phyloP scores from a whole-genome alignment of 331 rosid species.

The Malus hybrid region DNA sequence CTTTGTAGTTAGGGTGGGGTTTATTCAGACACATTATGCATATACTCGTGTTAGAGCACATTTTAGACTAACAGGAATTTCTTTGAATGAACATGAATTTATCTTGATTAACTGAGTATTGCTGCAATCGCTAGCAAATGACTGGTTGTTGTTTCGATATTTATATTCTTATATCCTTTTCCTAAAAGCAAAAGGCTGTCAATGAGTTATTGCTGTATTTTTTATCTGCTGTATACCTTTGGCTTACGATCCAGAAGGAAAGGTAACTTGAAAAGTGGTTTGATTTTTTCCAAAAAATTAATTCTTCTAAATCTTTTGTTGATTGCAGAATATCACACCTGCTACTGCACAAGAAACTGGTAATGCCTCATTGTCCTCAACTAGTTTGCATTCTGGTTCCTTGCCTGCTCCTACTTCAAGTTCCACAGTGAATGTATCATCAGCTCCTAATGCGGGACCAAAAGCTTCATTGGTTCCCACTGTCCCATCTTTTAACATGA shows the following conservation, averaged over 20 bases:
- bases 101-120: neutral
- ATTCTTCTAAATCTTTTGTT: constrained; percentile 15
- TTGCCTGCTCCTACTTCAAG: constrained; percentile 33
- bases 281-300: neutral
- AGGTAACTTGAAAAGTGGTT: neutral
- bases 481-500: constrained; percentile 35
- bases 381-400: constrained; percentile 32
- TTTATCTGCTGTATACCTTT: neutral
- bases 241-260: neutral
- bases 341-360: constrained; percentile 33
- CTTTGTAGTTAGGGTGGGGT: neutral
- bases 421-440: constrained; percentile 27
- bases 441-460: constrained; percentile 43
- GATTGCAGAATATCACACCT: constrained; percentile 36
- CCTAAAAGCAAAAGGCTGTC: neutral
- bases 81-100: neutral
- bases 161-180: neutral
- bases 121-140: neutral
- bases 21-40: neutral
- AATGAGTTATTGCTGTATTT: neutral
- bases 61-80: neutral
- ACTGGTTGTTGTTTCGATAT: neutral
- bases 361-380: constrained; percentile 37
- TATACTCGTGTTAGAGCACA: neutral
- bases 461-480: constrained; percentile 47